A percentile compares a stretch with the other conserved stretches of the same genome.
phyloP scores from a whole-genome alignment of 345 rosid genomes.

The Hypericum perforatum region DNA sequence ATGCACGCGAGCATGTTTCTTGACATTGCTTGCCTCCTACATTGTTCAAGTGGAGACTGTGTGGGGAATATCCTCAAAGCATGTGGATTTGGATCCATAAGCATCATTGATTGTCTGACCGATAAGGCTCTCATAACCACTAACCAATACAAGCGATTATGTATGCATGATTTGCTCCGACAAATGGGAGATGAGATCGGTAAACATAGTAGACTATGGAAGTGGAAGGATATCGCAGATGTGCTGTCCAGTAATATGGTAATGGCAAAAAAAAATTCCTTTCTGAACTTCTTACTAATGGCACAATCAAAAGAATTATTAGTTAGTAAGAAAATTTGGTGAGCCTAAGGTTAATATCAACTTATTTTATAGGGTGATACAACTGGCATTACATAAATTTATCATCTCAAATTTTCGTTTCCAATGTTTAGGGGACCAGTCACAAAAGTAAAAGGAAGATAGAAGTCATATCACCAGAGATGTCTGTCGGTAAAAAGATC shows the following conservation, averaged over 20 bases:
- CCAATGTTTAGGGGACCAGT: not conserved
- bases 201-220: conserved; percentile 14
- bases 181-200: conserved; percentile 3
- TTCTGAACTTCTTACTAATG: no score
- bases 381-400: no score
- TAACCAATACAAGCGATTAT: not conserved
- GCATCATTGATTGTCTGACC: not conserved
- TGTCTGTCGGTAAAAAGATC: not conserved
- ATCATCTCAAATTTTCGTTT: not conserved
- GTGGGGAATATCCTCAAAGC: not conserved
- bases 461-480: conserved; percentile 3
- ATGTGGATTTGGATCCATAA: not conserved
- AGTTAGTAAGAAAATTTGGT: no score
- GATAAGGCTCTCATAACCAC: not conserved
- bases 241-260: conserved; percentile 3
- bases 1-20: not conserved
- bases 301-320: no score
- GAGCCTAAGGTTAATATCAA: no score
- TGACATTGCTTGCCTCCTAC: not conserved
- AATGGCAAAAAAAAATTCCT: not conserved
- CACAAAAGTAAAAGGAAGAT: not conserved
- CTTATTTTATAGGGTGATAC: no score
- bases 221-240: not conserved
- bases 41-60: not conserved
- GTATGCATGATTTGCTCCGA: not conserved